Evolutionary conservation across 2,329 filamentous ascomycete species (phyloP).

Genomic region (Ophiostoma quercus): DNA sequence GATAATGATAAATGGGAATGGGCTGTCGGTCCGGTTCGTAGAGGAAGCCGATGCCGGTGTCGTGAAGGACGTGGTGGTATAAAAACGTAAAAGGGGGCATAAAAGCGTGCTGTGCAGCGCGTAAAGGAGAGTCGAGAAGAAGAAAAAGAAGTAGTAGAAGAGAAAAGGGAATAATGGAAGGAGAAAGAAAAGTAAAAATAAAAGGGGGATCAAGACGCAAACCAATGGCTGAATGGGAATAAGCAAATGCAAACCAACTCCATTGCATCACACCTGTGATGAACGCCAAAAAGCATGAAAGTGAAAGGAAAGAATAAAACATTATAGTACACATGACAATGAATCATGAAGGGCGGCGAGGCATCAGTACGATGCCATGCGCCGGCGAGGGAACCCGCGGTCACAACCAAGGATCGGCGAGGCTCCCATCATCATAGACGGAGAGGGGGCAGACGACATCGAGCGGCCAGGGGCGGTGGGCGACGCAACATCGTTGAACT

Average conservation of each 20-base stretch:
- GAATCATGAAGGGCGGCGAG: not conserved
- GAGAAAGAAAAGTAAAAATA: slow-evolving; percentile 16
- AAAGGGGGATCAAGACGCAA: slow-evolving; percentile 11
- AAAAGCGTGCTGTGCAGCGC: slow-evolving; percentile 10
- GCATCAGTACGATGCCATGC: slow-evolving; percentile 57
- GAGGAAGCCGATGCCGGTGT: not conserved
- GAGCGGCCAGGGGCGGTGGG: slow-evolving; percentile 50
- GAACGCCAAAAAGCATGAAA: slow-evolving; percentile 14
- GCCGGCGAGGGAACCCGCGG: slow-evolving; percentile 50
- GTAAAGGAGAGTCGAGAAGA: not conserved
- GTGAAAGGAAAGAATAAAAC: slow-evolving; percentile 1
- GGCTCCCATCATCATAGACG: slow-evolving; percentile 40
- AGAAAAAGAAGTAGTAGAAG: not conserved
- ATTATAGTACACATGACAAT: slow-evolving; percentile 17
- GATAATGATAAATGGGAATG: not conserved
- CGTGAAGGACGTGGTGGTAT: slow-evolving; percentile 17
- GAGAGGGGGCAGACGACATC: slow-evolving; percentile 35
- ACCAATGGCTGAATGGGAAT: slow-evolving; percentile 19
- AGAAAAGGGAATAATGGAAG: not conserved
- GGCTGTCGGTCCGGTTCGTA: not conserved
- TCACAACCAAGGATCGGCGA: slow-evolving; percentile 45
- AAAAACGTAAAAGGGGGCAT: slow-evolving; percentile 10
- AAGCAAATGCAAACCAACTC: slow-evolving; percentile 11
- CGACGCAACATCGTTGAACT: slow-evolving; percentile 44
- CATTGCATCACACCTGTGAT: slow-evolving; percentile 11